Evolutionary conservation across 2,329 filamentous ascomycete species (phyloP), one percentile per base, ranked within the genome.

Genomic region (Epichloe coenophiala): DNA sequence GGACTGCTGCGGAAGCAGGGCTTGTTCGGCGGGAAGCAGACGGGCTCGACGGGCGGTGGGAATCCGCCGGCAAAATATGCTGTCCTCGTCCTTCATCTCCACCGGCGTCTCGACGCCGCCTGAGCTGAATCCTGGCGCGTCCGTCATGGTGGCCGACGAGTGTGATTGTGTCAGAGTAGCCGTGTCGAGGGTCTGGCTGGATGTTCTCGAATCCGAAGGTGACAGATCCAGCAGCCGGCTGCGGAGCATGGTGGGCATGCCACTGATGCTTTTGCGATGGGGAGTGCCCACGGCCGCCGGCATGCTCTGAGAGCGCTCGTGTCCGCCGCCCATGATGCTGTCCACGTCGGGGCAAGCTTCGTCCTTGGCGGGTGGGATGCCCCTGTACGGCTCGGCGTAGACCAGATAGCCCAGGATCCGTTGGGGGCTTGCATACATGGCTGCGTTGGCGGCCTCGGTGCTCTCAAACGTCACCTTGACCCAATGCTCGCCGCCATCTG

Each of bases 401-500:
- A 90, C 80, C 12, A 84, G 65, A 61, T 85, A 75, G 11, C 85
- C 85, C 50, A 86, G 71, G 54, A 90, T 79, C 53, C 75, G 76
- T 66, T 88, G 83, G 0, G 86, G 86, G 48, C 84, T 88, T 49
- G 78, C 77, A 61, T 77, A 84, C 41, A 83, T 69, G 21, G 86
- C 86, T 11, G 79, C 73, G 53, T 86, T 83, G 19, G 84, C 86
- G 2, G 84, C 82, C 57, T 84, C 77, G 46, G 76, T 74, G 41
- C 81, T 86, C 66, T 88, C 86, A 60, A 88, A 90, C 1, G 86
- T 90, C 50, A 90, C 74, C 65, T 89, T 89, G 59, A 96, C 88
- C 91, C 91, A 97, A 71, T 95, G 87, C 58, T 86, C 78, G 42
- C 91, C 91, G 47, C 88, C 86, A 44, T 84, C 84, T 55, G 88